Evolutionary conservation across 768 basidiomycete genomes (phyloP), one percentile per base, ranked within the genome.

Genomic region (Serpula lacrymans): DNA sequence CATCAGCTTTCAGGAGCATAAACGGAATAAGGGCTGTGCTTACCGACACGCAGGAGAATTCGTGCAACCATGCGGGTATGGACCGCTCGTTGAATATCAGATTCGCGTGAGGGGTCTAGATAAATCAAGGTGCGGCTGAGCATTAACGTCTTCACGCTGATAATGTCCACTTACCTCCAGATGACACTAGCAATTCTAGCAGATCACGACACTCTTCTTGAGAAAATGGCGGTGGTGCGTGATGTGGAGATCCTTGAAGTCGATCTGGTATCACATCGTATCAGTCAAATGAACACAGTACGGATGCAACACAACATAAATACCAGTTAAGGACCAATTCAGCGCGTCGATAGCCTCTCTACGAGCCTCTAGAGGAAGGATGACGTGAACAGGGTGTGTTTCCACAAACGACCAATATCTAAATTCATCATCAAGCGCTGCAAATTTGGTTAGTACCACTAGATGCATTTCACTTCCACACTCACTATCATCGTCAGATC

Each of bases 331-430:
- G 7, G 83, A 78, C 88, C 89, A 91, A 17, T 77, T 84, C 47
- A 91, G 65, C 0, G 77, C 76, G 39, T 90, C 84, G 52, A 84
- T 69, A 1, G 88, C 88, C 48, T 91, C 88, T 0, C 67, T 60
- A 35, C 72, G 72, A 8, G 82, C 80, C 30, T 68, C 71, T 6
- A 62, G 51, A 6, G 82, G 74, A 20, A 90, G 66, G 0, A 71
- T 54, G 6, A 70, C 65, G 56, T 91, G 88, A 0, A 84, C 84
- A 0, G 88, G 88, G 50, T 90, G 87, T 24, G 74, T 63, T 58
- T 88, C 84, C 63, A 91, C 73, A 54, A 82, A 91, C 5, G 77
- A 66, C 89, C 89, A 91, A 53, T 88, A 91, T 40, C 83, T 70
- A 50, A 84, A 87, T 53, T 88, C 84, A 52, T 80, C 71, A 41